Percentiles rank a stretch among this genome's conserved stretches.
Evolutionary conservation across 371 early-diverging fungal species (phyloP).

Genomic region (Syncephalastrum contaminatum): DNA sequence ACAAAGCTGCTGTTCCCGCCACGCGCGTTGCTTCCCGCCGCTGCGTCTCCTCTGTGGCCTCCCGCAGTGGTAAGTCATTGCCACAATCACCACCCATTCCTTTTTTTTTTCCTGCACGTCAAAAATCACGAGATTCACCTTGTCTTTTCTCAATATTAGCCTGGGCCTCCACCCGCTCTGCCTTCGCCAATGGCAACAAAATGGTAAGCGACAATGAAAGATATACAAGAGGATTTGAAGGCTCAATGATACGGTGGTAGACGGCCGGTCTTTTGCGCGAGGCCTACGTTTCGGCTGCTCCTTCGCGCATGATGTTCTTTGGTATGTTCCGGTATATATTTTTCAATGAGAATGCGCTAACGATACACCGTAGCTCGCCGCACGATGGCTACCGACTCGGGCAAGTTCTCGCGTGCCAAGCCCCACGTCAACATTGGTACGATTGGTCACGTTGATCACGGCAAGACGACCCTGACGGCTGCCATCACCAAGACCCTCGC

Average conservation of each 20-base stretch:
- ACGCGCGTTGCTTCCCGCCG: slow-evolving; percentile 50
- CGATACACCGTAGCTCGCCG: slow-evolving; percentile 34
- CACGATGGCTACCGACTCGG: slow-evolving; percentile 46
- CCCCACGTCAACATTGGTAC: slow-evolving; percentile 99
- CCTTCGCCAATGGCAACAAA: slow-evolving; percentile 45
- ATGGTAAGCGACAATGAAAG: slow-evolving; percentile 20
- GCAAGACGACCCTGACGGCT: slow-evolving; percentile 99
- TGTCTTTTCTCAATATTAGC: slow-evolving; percentile 19
- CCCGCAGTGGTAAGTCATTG: slow-evolving; percentile 32
- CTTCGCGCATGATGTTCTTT: slow-evolving; percentile 43
- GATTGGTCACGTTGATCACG: slow-evolving; percentile 99
- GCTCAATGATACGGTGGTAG: slow-evolving; percentile 12
- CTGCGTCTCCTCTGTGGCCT: slow-evolving; percentile 40
- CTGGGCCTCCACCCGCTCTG: slow-evolving; percentile 38
- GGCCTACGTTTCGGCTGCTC: slow-evolving; percentile 37
- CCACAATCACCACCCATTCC: background rate
- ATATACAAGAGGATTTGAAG: background rate
- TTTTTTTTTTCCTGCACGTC: background rate
- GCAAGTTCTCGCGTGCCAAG: slow-evolving; percentile 75
- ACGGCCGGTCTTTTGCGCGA: slow-evolving; percentile 40
- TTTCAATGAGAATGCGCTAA: background rate
- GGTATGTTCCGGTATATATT: slow-evolving; percentile 18
- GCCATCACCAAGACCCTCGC: slow-evolving; percentile 98
- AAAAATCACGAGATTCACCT: slow-evolving; percentile 1
- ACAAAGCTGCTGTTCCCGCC: slow-evolving; percentile 47